Evolutionary conservation across 805 yeast genomes (phyloP).

Genomic region (Yarrowia sp.): DNA sequence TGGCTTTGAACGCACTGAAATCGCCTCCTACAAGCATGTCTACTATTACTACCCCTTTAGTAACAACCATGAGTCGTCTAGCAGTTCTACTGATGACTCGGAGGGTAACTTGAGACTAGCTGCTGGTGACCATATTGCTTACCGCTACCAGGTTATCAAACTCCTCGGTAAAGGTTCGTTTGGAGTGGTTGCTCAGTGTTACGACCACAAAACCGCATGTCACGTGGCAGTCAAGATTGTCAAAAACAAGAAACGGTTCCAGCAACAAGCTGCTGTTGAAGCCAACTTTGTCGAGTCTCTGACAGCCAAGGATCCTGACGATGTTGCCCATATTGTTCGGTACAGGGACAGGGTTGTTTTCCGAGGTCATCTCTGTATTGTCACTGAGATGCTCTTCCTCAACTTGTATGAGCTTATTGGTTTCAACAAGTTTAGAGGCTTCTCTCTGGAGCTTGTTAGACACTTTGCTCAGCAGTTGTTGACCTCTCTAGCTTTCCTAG

Average conservation of each 20-base stretch:
- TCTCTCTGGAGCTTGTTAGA: constrained; percentile 38
- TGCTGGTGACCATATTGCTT: constrained; percentile 70
- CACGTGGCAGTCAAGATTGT: constrained; percentile 74
- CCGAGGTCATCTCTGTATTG: constrained; percentile 78
- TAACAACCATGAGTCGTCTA: constrained; percentile 54
- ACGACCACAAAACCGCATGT: constrained; percentile 59
- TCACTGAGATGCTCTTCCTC: constrained; percentile 67
- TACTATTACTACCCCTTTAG: constrained; percentile 32
- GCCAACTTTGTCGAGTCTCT: constrained; percentile 62
- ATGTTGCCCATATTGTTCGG: constrained; percentile 45
- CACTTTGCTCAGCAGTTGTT: constrained; percentile 56
- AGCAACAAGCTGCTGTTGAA: constrained; percentile 74
- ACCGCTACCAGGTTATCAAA: constrained; percentile 61
- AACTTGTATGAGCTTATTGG: constrained; percentile 60
- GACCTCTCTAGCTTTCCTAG: constrained; percentile 59
- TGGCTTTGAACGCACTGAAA: constrained; percentile 49
- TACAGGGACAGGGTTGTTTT: constrained; percentile 72
- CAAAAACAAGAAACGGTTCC: constrained; percentile 69
- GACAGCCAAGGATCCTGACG: constrained; percentile 39
- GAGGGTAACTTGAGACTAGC: constrained; percentile 58
- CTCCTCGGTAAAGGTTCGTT: constrained; percentile 76
- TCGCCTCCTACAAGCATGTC: constrained; percentile 31
- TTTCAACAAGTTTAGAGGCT: constrained; percentile 41
- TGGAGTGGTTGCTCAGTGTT: constrained; percentile 70
- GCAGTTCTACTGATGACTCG: constrained; percentile 52